Evolutionary conservation across 768 basidiomycete genomes (phyloP).

Genomic region (Lactarius deliciosus): DNA sequence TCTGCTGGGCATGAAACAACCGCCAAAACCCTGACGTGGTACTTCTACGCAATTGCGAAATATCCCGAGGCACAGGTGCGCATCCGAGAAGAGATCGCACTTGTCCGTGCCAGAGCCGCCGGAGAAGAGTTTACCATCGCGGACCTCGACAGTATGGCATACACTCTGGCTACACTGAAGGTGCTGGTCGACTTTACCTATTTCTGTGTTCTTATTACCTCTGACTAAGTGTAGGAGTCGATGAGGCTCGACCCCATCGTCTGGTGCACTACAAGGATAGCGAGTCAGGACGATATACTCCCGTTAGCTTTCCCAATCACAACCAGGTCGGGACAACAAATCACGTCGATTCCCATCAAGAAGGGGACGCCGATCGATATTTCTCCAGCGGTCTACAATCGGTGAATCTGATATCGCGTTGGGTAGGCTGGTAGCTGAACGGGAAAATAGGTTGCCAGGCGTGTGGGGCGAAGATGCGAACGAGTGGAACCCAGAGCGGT

Average conservation of each 20-base stretch:
- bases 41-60: slow-evolving; percentile 2
- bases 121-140: background rate
- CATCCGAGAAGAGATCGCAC: slow-evolving; percentile 24
- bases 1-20: slow-evolving; percentile 1
- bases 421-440: background rate
- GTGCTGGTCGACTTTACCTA: slow-evolving; percentile 3
- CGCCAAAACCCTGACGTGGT: background rate
- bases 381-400: slow-evolving; percentile 1
- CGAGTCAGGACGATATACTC: slow-evolving; percentile 9
- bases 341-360: slow-evolving; percentile 11
- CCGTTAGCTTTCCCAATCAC: slow-evolving; percentile 19
- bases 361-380: slow-evolving; percentile 16
- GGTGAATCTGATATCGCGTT: background rate
- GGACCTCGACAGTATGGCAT: slow-evolving; percentile 5
- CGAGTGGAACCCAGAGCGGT: slow-evolving; percentile 14
- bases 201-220: too few relatives aligned
- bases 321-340: slow-evolving; percentile 11
- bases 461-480: slow-evolving; percentile 21
- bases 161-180: slow-evolving; percentile 8
- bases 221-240: background rate
- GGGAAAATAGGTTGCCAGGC: background rate
- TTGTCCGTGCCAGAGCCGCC: slow-evolving; percentile 3
- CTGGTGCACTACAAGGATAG: background rate
- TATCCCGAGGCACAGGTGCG: slow-evolving; percentile 5
- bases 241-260: slow-evolving; percentile 5